Base-by-base conservation (phyloP, 1,139 yeast genomes). In the Suhomyces terraborum region DNA sequence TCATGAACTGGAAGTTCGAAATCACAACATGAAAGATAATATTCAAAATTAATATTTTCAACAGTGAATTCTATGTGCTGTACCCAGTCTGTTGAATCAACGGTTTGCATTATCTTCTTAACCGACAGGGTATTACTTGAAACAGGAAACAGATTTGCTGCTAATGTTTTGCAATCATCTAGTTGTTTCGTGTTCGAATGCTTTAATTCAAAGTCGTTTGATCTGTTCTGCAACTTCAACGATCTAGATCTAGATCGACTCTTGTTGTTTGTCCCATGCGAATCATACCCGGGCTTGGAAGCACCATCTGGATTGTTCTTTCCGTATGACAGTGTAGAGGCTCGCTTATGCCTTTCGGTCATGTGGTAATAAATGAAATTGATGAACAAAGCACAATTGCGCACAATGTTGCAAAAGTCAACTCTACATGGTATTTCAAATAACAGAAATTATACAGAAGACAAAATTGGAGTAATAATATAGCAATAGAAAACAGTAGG, bases 401-500 rank as follows among this genome's bases (percentile, higher is more conserved):
- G 27, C 16, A 24, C 13, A 12, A 21, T 27, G 30, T 27, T 27
- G 30, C 30, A 27, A 27, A 27, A 2, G n/a, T n/a, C n/a, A n/a
- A 27, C 2, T 5, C 32, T 30, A 30, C 32, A 20, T 7, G 6
- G n/a, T 14, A n/a, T 30, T 24, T 19, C 32, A 30, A 30, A 20
- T 19, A 36, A 31, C 40, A 31, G 32, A 28, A 36, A 16, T 36
- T 25, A 26, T 36, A 36, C 40, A 36, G 31, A 25, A 36, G 40
- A 36, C 35, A 36, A 17, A n/a, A 35, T 26, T 22, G 35, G 18
- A 33, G 35, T 38, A 38, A 41, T 41, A 41, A 34, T 41, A 41
- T 41, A 41, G 41, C 41, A 38, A 41, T 24, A 37, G 41, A 38
- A 41, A 37, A 38, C 38, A 40, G 35, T 34, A 34, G 35, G 27